phyloP scores from a whole-genome alignment of 1,284 basidiomycete genomes.

The Microbotryum lychnidis-dioicae region DNA sequence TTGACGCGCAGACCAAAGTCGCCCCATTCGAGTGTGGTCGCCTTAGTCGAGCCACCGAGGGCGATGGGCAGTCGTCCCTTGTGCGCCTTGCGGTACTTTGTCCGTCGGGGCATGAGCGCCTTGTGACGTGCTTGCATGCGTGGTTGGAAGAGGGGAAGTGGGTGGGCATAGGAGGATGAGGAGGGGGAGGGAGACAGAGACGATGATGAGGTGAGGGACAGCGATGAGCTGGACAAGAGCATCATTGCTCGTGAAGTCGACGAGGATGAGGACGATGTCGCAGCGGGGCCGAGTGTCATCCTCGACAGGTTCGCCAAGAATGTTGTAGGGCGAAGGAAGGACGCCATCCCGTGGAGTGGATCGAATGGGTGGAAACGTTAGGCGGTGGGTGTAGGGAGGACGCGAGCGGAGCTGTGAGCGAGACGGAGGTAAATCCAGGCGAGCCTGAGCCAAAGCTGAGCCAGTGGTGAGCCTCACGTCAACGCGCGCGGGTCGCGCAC shows the following conservation, averaged over 20 bases:
- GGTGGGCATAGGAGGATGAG: not conserved
- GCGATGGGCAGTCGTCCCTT: conserved; percentile 36
- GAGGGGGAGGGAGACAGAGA: not conserved
- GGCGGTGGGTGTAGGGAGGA: not conserved
- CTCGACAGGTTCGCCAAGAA: not conserved
- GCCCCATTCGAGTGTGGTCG: conserved; percentile 85
- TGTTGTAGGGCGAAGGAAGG: not conserved
- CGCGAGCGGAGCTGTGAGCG: not conserved
- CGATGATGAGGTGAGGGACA: not conserved
- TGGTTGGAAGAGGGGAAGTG: conserved; percentile 9
- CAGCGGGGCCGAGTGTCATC: not conserved
- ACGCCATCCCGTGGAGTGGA: not conserved
- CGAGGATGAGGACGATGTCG: not conserved
- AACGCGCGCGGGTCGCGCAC: too few relatives aligned
- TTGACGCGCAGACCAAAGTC: conserved; percentile 86
- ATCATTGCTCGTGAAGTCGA: not conserved
- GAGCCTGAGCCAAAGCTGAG: too few relatives aligned
- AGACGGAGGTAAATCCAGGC: too few relatives aligned
- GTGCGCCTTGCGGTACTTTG: conserved; percentile 36
- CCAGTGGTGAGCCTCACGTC: too few relatives aligned
- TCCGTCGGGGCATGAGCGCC: conserved; percentile 31
- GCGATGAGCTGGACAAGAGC: not conserved
- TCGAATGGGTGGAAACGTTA: not conserved
- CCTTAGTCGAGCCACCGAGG: conserved; percentile 79
- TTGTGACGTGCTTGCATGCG: conserved; percentile 29